A percentile compares a stretch with the other conserved stretches of the same genome.
phyloP scores from a whole-genome alignment of 75 land plant species.

The Cryptomeria japonica region DNA sequence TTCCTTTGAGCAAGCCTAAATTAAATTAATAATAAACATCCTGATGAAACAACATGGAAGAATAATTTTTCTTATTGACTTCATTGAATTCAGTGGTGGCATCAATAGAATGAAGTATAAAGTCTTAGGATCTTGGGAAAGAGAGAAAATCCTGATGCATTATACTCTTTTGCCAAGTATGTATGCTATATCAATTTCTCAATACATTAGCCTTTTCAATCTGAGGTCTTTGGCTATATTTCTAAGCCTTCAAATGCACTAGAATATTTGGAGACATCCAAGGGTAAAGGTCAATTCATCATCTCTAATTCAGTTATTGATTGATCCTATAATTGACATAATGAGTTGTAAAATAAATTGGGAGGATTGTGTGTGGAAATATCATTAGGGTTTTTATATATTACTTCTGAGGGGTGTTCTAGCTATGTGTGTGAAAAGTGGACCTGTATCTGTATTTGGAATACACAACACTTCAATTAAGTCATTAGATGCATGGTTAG shows the following conservation, averaged over 20 bases:
- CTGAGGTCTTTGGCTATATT: background rate
- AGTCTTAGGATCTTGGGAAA: background rate
- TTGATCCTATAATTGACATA: background rate
- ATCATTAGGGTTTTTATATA: background rate
- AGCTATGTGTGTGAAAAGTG: too few relatives aligned
- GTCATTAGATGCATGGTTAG: too few relatives aligned
- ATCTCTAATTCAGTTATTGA: constrained; percentile 1
- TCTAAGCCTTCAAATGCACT: background rate
- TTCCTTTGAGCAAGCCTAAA: too few relatives aligned
- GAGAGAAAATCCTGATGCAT: background rate
- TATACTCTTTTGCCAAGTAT: background rate
- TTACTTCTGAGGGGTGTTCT: background rate
- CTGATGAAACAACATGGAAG: background rate
- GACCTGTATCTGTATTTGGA: too few relatives aligned
- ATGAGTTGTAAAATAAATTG: background rate
- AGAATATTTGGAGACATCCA: background rate
- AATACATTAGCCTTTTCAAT: background rate
- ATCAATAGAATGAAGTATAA: background rate
- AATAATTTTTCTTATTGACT: too few relatives aligned
- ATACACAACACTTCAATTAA: too few relatives aligned
- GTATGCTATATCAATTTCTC: background rate
- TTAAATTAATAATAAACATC: too few relatives aligned
- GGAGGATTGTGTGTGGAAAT: background rate
- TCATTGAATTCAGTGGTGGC: too few relatives aligned
- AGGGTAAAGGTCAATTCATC: background rate